Base-by-base conservation (phyloP, 2,329 filamentous ascomycete genomes). In the Xylaria sp. region DNA sequence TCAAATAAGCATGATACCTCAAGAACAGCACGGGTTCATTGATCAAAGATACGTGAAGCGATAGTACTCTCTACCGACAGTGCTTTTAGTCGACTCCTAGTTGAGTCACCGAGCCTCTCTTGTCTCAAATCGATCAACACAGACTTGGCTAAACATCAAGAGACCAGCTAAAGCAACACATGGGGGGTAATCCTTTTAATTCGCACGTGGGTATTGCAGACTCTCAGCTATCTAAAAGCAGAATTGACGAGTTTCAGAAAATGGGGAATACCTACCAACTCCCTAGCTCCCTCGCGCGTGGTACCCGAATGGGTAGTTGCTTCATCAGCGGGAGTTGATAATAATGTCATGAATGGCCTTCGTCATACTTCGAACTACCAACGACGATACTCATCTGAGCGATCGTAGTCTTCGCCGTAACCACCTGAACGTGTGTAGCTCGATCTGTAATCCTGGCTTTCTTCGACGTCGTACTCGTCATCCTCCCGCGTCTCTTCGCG, bases 261-360 rank as follows among this genome's bases (percentile, higher is more conserved):
- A 30, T 16, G 23, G 23, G 23, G 37, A 10, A 9, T 7, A 13
- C 37, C 42, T 46, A 30, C 42, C 42, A n/a, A 46, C 11, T n/a
- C 13, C 42, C 42, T 16, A n/a, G 5, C 13, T 46, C 13, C n/a
- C 11, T n/a, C 42, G 9, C 10, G 46, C 62, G 63, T 5, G 23
- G 23, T 30, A 30, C 50, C 61, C 9, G 58, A 60, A 8, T 70
- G 66, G 11, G 68, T 64, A n/a, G 69, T 10, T 35, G 63, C 63
- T 19, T 68, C 66, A 18, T 68, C 67, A 30, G 68, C 64, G 13
- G 42, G 59, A 59, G 52, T 59, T 56, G n/a, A 66, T 60, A 10
- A 68, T 59, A 10, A 68, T 59, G 52, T 18, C 63, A 67, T 44
- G 69, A 46, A 54, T 65, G 65, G 11, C 58, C 59, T n/a, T 66